A percentile compares a stretch with the other conserved stretches of the same genome.
These are phyloP conservation scores for Diaporthe batatas DNA, from an alignment of 2,329 filamentous ascomycete species.

Conservation along the genomic window DNA sequence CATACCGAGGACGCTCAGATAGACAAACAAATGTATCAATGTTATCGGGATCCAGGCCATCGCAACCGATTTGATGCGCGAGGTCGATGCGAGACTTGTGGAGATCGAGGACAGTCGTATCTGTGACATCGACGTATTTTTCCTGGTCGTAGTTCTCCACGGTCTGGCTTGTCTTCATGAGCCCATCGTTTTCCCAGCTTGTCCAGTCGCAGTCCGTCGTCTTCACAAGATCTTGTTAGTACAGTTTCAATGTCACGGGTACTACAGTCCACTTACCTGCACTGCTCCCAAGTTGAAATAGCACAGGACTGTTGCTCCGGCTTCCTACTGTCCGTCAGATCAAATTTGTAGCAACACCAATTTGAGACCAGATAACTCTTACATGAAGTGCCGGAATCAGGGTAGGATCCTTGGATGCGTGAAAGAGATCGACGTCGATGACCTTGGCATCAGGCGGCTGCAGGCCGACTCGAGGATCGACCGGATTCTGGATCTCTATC, in stretches of 20 bases:
- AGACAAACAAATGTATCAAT: slow-evolving; percentile 37
- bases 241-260: neutral
- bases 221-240: neutral
- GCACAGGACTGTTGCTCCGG: slow-evolving; percentile 35
- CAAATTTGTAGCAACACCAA: neutral
- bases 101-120: slow-evolving; percentile 11
- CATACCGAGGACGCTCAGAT: neutral
- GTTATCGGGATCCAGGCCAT: slow-evolving; percentile 40
- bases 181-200: slow-evolving; percentile 20
- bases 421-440: slow-evolving; percentile 39
- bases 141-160: slow-evolving; percentile 36
- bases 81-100: slow-evolving; percentile 38
- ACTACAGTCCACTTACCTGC: neutral
- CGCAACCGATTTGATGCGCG: slow-evolving; percentile 38
- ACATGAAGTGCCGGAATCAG: slow-evolving; percentile 37
- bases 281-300: slow-evolving; percentile 39
- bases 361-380: neutral
- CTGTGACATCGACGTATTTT: slow-evolving; percentile 37
- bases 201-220: slow-evolving; percentile 36
- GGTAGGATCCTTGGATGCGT: slow-evolving; percentile 36
- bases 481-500: slow-evolving; percentile 38
- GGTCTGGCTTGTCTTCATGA: slow-evolving; percentile 23
- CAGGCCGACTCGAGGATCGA: slow-evolving; percentile 33
- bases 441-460: slow-evolving; percentile 39
- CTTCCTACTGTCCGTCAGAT: slow-evolving; percentile 4